These are phyloP conservation scores for Exophiala alcalophila DNA, from an alignment of 2,329 filamentous ascomycete species.

Conservation along the genomic window DNA sequence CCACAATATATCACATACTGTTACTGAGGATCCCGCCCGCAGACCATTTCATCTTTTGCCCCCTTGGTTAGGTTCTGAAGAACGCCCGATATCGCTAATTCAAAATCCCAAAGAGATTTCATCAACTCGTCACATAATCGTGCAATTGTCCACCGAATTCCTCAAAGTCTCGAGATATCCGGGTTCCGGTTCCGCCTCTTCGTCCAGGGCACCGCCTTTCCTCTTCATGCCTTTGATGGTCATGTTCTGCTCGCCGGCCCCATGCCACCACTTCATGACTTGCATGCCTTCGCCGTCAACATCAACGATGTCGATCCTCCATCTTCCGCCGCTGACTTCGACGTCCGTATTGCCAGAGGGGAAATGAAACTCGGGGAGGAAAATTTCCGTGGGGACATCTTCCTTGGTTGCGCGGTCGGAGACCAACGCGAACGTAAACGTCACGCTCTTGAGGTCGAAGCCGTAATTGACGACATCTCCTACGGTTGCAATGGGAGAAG, in stretches of 20 bases:
- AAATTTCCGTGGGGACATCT: constrained; percentile 73
- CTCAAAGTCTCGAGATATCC: constrained; percentile 30
- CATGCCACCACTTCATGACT: constrained; percentile 88
- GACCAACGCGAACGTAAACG: constrained; percentile 69
- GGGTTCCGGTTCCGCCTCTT: constrained; percentile 33
- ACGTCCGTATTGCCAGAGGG: constrained; percentile 70
- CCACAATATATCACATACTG: too few species aligned
- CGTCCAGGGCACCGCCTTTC: constrained; percentile 42
- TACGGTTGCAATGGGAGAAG: constrained; percentile 71
- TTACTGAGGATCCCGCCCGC: too few species aligned
- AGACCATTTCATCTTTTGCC: too few species aligned
- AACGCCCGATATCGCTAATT: too few species aligned
- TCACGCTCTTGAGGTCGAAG: constrained; percentile 78
- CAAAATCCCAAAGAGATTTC: too few species aligned
- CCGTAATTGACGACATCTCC: constrained; percentile 69
- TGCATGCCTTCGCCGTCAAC: constrained; percentile 68
- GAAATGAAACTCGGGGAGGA: constrained; percentile 89
- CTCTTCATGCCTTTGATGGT: constrained; percentile 71
- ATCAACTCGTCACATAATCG: constrained; percentile 38
- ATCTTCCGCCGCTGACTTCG: constrained; percentile 79
- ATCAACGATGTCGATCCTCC: constrained; percentile 75
- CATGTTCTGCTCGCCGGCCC: constrained; percentile 75
- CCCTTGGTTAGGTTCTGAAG: too few species aligned
- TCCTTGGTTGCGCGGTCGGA: constrained; percentile 60
- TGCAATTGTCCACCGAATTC: constrained; percentile 49